Conservation (phyloP, 2,329 filamentous ascomycete genomes). For the Graphilbum ipis-grandicollis region DNA sequence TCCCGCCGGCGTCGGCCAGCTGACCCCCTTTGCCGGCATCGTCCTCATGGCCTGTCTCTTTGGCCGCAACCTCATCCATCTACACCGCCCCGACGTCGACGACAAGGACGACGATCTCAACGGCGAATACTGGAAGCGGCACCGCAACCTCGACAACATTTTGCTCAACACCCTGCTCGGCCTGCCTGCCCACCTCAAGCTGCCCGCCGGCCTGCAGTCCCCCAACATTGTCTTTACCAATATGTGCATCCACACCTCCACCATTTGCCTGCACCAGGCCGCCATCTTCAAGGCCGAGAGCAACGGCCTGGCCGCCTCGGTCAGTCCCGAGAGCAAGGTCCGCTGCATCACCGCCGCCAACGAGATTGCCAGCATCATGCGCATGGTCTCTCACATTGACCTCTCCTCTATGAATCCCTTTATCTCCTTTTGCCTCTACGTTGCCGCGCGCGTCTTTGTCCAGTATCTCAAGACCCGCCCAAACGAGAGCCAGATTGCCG, state of each 20-base stretch:
- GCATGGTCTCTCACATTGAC: conserved; percentile 82
- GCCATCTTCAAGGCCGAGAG: conserved; percentile 96
- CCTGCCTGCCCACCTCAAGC: conserved; percentile 62
- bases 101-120: conserved; percentile 78
- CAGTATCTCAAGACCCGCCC: conserved; percentile 93
- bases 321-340: conserved; percentile 79
- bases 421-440: conserved; percentile 87
- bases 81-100: conserved; percentile 69
- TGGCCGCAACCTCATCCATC: conserved; percentile 76
- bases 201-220: conserved; percentile 58
- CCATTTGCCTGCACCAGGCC: conserved; percentile 94
- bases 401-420: conserved; percentile 80
- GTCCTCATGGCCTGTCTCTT: conserved; percentile 79
- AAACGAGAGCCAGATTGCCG: conserved; percentile 59
- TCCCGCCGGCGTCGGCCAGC: conserved; percentile 51
- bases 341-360: conserved; percentile 86
- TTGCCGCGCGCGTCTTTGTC: conserved; percentile 87
- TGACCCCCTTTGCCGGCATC: conserved; percentile 66
- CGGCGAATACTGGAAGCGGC: conserved; percentile 89
- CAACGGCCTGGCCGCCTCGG: conserved; percentile 56
- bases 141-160: conserved; percentile 76
- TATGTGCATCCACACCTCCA: conserved; percentile 92
- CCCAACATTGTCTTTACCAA: conserved; percentile 86
- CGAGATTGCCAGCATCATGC: conserved; percentile 89
- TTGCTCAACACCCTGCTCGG: conserved; percentile 73